These are phyloP conservation scores for Colletotrichum endophyticum DNA, from an alignment of 2,329 filamentous ascomycete genomes.

Conservation along the genomic window DNA sequence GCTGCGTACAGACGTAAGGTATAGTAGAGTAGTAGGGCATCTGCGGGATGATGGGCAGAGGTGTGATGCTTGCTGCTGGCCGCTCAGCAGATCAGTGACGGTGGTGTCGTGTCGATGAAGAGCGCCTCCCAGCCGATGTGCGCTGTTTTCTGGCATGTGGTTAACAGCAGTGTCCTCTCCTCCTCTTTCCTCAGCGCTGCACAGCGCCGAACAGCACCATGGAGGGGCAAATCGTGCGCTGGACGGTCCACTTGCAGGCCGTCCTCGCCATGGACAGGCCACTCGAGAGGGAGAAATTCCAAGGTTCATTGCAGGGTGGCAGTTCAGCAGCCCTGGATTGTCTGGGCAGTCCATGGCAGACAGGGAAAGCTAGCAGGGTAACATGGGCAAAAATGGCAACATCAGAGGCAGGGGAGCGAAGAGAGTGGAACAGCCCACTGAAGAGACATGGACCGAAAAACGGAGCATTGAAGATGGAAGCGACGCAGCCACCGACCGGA, in stretches of 20 bases:
- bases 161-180: neutral
- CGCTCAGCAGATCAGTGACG: neutral
- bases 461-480: conserved; percentile 5
- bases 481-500: neutral
- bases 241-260: conserved; percentile 10
- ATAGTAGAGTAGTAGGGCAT: neutral
- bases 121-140: conserved; percentile 10
- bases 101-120: neutral
- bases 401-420: neutral
- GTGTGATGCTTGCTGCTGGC: neutral
- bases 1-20: neutral
- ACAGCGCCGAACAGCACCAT: neutral
- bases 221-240: conserved; percentile 7
- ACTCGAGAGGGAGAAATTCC: conserved; percentile 3
- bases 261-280: conserved; percentile 11
- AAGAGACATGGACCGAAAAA: conserved; percentile 17
- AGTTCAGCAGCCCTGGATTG: neutral
- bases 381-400: neutral
- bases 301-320: conserved; percentile 2
- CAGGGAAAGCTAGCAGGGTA: conserved; percentile 7
- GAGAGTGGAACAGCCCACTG: neutral
- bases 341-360: neutral
- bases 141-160: conserved; percentile 29
- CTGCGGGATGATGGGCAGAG: neutral
- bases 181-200: neutral